Evolutionary conservation across 2,329 filamentous ascomycete species (phyloP), one percentile per base, ranked within the genome.

Genomic region (Epichloe baconii): DNA sequence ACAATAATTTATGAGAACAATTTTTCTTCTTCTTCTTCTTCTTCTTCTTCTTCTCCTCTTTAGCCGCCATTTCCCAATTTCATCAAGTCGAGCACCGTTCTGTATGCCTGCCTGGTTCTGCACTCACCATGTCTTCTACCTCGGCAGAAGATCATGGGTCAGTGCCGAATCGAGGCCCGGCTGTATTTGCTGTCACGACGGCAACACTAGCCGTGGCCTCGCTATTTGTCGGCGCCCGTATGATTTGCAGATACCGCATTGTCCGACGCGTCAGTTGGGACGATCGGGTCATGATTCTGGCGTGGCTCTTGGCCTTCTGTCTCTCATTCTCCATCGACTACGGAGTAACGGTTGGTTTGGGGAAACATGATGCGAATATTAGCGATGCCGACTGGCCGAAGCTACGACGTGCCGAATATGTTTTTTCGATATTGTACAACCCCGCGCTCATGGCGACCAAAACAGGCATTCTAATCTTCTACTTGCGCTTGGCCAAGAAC

Each of bases 381-480:
- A 65, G 71, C 0, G 44, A 58, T 0, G 61, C 65, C n/a, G 70
- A 80, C 64, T 67, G 73, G 55, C 58, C 69, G 12, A 64, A 69
- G 1, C 69, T 89, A 55, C 76, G 81, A 52, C 71, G 69, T 47
- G 74, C 71, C 57, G 77, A 83, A 75, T 83, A 83, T 68, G 75
- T 75, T 52, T 82, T 83, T 59, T 81, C 79, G 6, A 73, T 84
- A 38, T 63, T 83, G 54, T 83, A 83, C 82, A 94, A 95, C 62
- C 89, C 89, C 12, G 85, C 87, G 3, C 74, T 95, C 51, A 94
- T 95, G 87, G 82, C 85, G 3, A 88, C 88, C 48, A 96, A 96
- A 69, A 89, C 87, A 0, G 94, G 88, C n/a, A 87, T 96, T 59
- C 75, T 96, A 52, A 76, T 93, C 49, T 96, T 96, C 67, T 96